These are phyloP conservation scores for Candida nanaspora DNA, from an alignment of 805 yeast species.

Conservation along the genomic window DNA sequence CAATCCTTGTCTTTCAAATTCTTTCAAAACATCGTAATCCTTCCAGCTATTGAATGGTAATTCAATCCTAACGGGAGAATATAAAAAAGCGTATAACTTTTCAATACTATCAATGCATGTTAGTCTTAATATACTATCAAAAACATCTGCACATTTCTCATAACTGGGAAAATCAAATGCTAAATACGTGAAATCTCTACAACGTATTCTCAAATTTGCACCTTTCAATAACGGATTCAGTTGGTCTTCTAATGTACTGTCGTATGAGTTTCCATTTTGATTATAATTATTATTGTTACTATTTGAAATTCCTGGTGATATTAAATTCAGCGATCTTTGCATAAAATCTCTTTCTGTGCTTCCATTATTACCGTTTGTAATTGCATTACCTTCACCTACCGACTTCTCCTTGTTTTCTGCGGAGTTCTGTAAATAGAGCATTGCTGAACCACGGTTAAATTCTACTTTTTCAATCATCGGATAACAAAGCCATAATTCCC, in stretches of 20 bases:
- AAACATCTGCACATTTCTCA: slow-evolving; percentile 59
- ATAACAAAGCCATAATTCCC: slow-evolving; percentile 89
- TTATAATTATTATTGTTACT: neutral
- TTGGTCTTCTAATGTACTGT: neutral
- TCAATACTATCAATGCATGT: slow-evolving; percentile 48
- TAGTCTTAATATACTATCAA: slow-evolving; percentile 59
- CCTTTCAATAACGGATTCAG: slow-evolving; percentile 17
- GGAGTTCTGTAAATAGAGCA: slow-evolving; percentile 15
- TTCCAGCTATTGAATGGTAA: slow-evolving; percentile 62
- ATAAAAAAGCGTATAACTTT: slow-evolving; percentile 74
- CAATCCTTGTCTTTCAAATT: slow-evolving; percentile 64
- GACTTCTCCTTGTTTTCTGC: too few species aligned
- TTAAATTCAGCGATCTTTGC: neutral
- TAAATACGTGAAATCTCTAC: slow-evolving; percentile 79
- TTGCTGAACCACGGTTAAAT: slow-evolving; percentile 48
- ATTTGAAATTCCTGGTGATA: neutral
- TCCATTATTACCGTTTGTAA: neutral
- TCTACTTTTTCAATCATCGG: slow-evolving; percentile 68
- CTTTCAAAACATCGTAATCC: slow-evolving; percentile 52
- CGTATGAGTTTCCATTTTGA: too few species aligned
- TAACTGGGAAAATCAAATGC: slow-evolving; percentile 67
- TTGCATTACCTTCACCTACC: neutral
- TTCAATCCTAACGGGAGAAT: slow-evolving; percentile 71
- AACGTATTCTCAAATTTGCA: slow-evolving; percentile 60
- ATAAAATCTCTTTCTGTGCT: neutral